Percentiles rank a stretch among this genome's conserved stretches.
phyloP scores from a whole-genome alignment of 768 basidiomycete genomes.

The Lactarius evosmus region DNA sequence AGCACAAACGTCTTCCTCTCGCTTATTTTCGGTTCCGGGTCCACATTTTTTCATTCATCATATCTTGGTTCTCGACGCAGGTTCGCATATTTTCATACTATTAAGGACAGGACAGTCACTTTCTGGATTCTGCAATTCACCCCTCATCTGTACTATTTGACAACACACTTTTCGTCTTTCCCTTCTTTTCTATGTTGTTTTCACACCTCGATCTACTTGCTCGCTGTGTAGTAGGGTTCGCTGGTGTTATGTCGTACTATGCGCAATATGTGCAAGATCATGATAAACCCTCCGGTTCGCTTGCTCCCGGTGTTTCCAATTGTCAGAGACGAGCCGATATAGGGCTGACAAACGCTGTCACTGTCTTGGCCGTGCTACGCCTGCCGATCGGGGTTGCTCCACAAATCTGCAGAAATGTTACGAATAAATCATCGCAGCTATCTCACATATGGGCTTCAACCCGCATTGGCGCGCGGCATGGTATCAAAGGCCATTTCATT shows the following conservation, averaged over 20 bases:
- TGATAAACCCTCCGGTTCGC: neutral
- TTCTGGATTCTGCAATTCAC: slow-evolving; percentile 5
- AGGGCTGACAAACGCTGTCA: neutral
- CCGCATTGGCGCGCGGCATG: neutral
- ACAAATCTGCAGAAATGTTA: neutral
- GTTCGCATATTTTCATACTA: slow-evolving; percentile 17
- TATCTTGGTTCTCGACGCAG: slow-evolving; percentile 6
- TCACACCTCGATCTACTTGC: neutral
- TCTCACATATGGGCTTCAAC: neutral
- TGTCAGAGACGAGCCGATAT: neutral
- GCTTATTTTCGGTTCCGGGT: neutral
- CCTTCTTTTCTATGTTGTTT: slow-evolving; percentile 3
- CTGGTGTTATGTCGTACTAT: slow-evolving; percentile 11
- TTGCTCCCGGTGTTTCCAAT: neutral
- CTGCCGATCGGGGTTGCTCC: neutral
- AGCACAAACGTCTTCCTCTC: neutral
- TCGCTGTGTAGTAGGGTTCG: slow-evolving; percentile 11
- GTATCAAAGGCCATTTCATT: neutral
- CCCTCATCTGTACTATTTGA: slow-evolving; percentile 19
- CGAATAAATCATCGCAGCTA: neutral
- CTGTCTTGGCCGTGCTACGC: neutral
- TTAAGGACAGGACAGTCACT: slow-evolving; percentile 8
- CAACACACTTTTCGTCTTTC: slow-evolving; percentile 8
- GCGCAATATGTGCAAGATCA: slow-evolving; percentile 4
- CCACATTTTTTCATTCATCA: neutral